Conservation (phyloP, 2,329 filamentous ascomycete species). For the Diaporthe nobilis region DNA sequence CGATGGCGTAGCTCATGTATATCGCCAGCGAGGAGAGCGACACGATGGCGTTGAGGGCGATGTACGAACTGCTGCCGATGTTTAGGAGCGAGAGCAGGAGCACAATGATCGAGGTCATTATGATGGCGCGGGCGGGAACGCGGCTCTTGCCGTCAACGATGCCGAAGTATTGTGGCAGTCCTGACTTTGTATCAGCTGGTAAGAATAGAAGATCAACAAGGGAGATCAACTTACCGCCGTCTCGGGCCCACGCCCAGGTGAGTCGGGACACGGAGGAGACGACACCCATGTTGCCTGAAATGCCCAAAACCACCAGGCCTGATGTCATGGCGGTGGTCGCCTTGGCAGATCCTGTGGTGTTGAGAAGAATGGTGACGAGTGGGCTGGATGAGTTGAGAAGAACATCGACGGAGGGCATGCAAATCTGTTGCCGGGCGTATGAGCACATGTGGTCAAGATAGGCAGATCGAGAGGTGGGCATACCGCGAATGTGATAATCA, state of each 20-base stretch:
- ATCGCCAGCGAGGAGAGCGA: constrained; percentile 51
- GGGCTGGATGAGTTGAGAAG: constrained; percentile 53
- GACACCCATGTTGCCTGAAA: constrained; percentile 56
- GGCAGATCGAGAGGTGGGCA: accelerated
- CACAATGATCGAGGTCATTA: constrained; percentile 51
- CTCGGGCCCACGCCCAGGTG: constrained; percentile 64
- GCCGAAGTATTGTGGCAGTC: constrained; percentile 44
- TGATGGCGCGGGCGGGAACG: constrained; percentile 55
- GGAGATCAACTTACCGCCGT: constrained; percentile 51
- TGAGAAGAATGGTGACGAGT: constrained; percentile 58
- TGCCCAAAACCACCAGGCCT: constrained; percentile 54
- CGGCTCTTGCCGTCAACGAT: constrained; percentile 48
- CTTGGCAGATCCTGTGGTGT: constrained; percentile 55
- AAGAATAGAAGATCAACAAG: accelerated
- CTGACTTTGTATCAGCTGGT: not conserved
- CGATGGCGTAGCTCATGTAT: constrained; percentile 43
- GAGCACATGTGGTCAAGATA: not conserved
- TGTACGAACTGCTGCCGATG: constrained; percentile 53
- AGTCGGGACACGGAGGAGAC: constrained; percentile 63
- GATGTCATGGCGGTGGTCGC: constrained; percentile 58
- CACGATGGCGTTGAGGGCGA: constrained; percentile 56
- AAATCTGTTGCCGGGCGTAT: constrained; percentile 39
- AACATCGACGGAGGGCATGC: constrained; percentile 56
- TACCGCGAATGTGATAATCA: constrained; percentile 58
- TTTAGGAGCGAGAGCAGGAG: constrained; percentile 55